Evolutionary conservation across 192 early-diverging fungal genomes (phyloP), one percentile per base, ranked within the genome.

Genomic region (Thoreauomyces humboldtii): DNA sequence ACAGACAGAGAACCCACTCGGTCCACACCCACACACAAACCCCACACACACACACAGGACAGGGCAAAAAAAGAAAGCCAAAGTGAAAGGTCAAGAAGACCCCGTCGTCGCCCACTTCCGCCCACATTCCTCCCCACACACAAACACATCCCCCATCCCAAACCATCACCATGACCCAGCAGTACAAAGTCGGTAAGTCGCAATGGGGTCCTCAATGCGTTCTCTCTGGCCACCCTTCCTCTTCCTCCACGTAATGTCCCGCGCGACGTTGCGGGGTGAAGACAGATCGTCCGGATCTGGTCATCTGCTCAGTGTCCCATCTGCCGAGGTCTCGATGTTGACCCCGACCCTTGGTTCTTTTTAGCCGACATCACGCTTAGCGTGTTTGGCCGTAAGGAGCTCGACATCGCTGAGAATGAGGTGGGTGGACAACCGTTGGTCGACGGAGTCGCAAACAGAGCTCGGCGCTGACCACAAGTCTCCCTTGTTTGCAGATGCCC

Each of bases 321-420:
- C 2, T 1, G 1, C 28, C 17, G 11, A 44, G 1, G 21, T 28
- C n/a, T 24, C n/a, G 17, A 66, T 17, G 38, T 12, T 62, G 34
- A 14, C 17, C 34, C 9, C 15, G 9, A 14, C 22, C 51, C 32
- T 0, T 29, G 14, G 14, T 17, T 45, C 27, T 55, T 31, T 21
- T 3, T 42, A 63, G 91, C 91, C 65, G 92, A 95, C 77, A 95
- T 95, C 71, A 87, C 88, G 38, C 91, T 95, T 69, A 92, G 93
- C 67, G 91, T 91, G 67, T 98, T 88, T 85, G 96, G 65, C 50
- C 91, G 94, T 82, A 98, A 98, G 86, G 95, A 94, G 77, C 91
- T 94, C 71, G 89, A 91, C 77, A 82, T 87, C 54, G 92, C 92
- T 59, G 94, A 98, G 86, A 91, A 91, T 77, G n/a, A n/a, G n/a